A percentile compares a stretch with the other conserved stretches of the same genome.
phyloP scores from a whole-genome alignment of 2,329 filamentous ascomycete genomes.

The Diaporthe caulivora region DNA sequence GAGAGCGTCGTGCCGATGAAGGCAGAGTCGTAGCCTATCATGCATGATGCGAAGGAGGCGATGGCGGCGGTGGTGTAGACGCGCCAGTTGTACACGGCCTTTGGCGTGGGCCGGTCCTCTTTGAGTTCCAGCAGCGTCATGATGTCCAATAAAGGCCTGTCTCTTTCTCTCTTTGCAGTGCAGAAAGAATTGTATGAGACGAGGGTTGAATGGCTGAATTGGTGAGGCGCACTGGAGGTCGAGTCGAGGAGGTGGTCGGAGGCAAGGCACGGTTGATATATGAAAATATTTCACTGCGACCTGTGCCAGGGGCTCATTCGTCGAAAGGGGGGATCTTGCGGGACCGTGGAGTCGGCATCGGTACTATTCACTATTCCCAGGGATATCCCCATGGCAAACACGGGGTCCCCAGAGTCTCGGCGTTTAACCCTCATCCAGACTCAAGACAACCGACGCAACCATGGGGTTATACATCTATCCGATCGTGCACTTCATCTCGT shows the following conservation, averaged over 20 bases:
- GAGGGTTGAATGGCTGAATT: constrained; percentile 5
- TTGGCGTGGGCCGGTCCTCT: constrained; percentile 69
- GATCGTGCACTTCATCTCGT: not conserved
- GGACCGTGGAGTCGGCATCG: constrained; percentile 23
- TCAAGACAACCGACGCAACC: not conserved
- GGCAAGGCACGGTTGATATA: constrained; percentile 35
- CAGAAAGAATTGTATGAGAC: not conserved
- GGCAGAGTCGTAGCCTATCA: constrained; percentile 75
- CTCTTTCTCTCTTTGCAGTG: not conserved
- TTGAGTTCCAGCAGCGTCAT: constrained; percentile 61
- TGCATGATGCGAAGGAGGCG: constrained; percentile 68
- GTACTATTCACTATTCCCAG: constrained; percentile 16
- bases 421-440: not conserved
- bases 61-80: constrained; percentile 67
- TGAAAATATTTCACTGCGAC: constrained; percentile 29
- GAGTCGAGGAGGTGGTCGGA: not conserved
- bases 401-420: constrained; percentile 34
- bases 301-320: constrained; percentile 19
- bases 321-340: constrained; percentile 14
- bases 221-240: not conserved
- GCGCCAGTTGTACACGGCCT: constrained; percentile 71
- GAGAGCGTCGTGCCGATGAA: constrained; percentile 85
- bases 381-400: constrained; percentile 19
- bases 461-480: constrained; percentile 33
- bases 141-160: constrained; percentile 34